phyloP scores from a whole-genome alignment of 441 rosid genomes.

The Aquilaria agallochum region DNA sequence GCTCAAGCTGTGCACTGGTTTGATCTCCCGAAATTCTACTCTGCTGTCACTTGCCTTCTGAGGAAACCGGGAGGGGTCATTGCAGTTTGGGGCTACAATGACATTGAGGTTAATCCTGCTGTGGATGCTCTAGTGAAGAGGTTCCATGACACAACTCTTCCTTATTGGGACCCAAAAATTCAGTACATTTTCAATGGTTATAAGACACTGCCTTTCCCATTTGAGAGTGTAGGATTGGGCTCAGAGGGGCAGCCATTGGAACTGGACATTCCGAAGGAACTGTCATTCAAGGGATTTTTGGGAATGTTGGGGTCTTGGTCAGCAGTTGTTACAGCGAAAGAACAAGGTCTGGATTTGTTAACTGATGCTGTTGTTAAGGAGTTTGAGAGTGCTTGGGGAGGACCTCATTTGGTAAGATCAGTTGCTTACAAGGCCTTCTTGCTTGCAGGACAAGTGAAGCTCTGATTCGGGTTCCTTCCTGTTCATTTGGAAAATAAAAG shows the following conservation, averaged over 20 bases:
- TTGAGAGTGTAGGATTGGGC: slow-evolving; percentile 51
- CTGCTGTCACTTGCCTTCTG: slow-evolving; percentile 36
- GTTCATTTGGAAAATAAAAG: too few relatives aligned
- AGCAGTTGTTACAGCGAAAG: slow-evolving; percentile 43
- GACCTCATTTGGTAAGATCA: slow-evolving; percentile 35
- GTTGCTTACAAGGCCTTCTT: slow-evolving; percentile 45
- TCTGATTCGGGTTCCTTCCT: not conserved
- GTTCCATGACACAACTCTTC: slow-evolving; percentile 34
- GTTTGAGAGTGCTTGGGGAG: slow-evolving; percentile 68
- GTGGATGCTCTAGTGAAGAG: slow-evolving; percentile 36
- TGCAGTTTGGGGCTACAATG: slow-evolving; percentile 65
- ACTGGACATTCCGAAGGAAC: slow-evolving; percentile 38
- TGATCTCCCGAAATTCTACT: slow-evolving; percentile 54
- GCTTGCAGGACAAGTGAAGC: slow-evolving; percentile 48
- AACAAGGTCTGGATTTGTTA: slow-evolving; percentile 55
- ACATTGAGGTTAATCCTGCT: slow-evolving; percentile 31
- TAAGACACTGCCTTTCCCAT: slow-evolving; percentile 54
- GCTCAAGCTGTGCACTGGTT: slow-evolving; percentile 67
- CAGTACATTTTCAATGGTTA: slow-evolving; percentile 29
- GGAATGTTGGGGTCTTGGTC: slow-evolving; percentile 42
- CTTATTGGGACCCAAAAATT: slow-evolving; percentile 32
- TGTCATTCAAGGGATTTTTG: slow-evolving; percentile 46
- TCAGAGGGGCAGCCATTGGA: slow-evolving; percentile 45
- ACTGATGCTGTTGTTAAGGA: slow-evolving; percentile 37
- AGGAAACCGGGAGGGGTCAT: slow-evolving; percentile 59